These are phyloP conservation scores for Alnus rubra DNA, from an alignment of 306 rosid species.

Conservation along the genomic window DNA sequence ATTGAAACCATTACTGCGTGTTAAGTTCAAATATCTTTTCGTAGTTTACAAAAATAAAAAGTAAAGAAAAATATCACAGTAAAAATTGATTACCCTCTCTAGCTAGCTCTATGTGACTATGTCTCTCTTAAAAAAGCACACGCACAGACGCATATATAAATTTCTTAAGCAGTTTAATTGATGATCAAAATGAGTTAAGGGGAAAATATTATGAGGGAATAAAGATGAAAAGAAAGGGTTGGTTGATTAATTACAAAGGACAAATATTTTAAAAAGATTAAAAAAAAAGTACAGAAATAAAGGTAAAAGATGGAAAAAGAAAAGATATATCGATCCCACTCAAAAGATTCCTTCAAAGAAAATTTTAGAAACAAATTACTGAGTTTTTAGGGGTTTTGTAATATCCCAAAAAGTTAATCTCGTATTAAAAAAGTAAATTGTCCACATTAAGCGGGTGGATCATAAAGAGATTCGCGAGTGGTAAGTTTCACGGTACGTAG, in stretches of 20 bases:
- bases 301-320: not conserved
- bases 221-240: not conserved
- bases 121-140: not conserved
- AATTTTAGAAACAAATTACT: not conserved
- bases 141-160: not conserved
- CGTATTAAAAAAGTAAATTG: not conserved
- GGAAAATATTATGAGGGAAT: not conserved
- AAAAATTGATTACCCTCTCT: not conserved
- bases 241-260: not conserved
- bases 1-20: too few species aligned
- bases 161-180: not conserved
- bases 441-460: not conserved
- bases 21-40: too few species aligned
- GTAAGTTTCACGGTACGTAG: too few species aligned
- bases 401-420: too few species aligned
- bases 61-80: too few species aligned
- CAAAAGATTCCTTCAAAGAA: not conserved
- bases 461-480: too few species aligned
- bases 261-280: not conserved
- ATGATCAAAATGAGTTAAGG: not conserved
- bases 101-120: not conserved
- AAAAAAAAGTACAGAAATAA: not conserved
- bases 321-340: not conserved
- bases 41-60: too few species aligned
- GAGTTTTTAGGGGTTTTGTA: too few species aligned